Base-by-base conservation (phyloP, 164 flowering plant genomes). In the Macadamia integrifolia region DNA sequence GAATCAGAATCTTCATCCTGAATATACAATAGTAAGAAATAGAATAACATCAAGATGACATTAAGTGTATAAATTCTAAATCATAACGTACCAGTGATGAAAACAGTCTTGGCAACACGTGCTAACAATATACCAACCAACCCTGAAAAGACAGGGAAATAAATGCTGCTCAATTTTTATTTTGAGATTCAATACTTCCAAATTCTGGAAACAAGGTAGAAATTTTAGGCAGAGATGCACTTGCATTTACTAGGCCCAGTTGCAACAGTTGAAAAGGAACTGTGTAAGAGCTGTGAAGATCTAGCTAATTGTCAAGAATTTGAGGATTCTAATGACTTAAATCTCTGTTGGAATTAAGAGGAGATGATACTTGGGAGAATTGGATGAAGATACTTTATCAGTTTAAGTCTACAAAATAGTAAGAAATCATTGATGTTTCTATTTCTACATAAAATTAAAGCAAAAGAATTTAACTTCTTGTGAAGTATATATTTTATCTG, bases 81-180 rank as follows among this genome's bases (percentile, higher is more conserved):
- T 56, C 5, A 68, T 11, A n/a, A 23, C 28, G 58, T 75, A 93
- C 98, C 98, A 62, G 97, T 90, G 60, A 93, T 61, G 80, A 82
- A 90, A 43, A 91, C 85, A 28, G 83, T 81, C 74, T 83, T 80
- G 61, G 96, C 98, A 81, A 78, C 88, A 72, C 80, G 85, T 29
- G 96, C 89, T 62, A 91, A 87, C 71, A 93, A 55, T 68, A 93
- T 77, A 50, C 97, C 94, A 64, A 82, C 89, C 83, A 91, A 72
- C 71, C 98, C 98, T 93, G 90, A 58, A 58, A 72, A 74, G 64
- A 74, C 17, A 78, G 32, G 53, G 18, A 70, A 70, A 75, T 9
- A 73, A 17, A 50, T 32, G 62, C 13, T 32, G 62, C 13, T 59
- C 58, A 66, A 62, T n/a, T 12, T 50, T 40, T 49, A 18, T 18